phyloP scores from a whole-genome alignment of 2,329 filamentous ascomycete genomes.

The Scedosporium aurantiacum region DNA sequence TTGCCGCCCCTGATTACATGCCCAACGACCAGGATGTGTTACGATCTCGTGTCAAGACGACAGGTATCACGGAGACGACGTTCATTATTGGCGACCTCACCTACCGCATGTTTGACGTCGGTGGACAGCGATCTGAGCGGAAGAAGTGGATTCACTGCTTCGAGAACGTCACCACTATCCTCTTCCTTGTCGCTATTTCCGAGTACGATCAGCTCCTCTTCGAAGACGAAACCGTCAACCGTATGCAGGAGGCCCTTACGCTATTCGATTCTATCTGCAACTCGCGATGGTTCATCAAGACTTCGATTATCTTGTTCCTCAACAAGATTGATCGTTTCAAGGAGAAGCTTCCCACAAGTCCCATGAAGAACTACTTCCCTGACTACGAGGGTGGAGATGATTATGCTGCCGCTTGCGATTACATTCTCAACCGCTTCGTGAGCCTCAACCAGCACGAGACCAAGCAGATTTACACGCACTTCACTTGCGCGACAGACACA shows the following conservation, averaged over 20 bases:
- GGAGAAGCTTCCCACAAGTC: constrained; percentile 70
- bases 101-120: constrained; percentile 96
- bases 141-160: constrained; percentile 99
- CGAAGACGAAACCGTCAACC: constrained; percentile 91
- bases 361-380: constrained; percentile 83
- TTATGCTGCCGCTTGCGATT: constrained; percentile 92
- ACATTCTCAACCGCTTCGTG: constrained; percentile 97
- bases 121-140: constrained; percentile 87
- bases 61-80: constrained; percentile 91
- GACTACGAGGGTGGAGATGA: constrained; percentile 93
- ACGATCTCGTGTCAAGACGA: constrained; percentile 93
- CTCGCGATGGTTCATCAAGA: constrained; percentile 83
- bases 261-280: constrained; percentile 83
- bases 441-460: constrained; percentile 98
- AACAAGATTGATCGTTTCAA: constrained; percentile 89
- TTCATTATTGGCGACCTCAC: constrained; percentile 93
- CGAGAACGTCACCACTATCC: constrained; percentile 92
- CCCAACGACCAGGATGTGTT: constrained; percentile 93
- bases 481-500: constrained; percentile 96
- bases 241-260: constrained; percentile 83
- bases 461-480: constrained; percentile 99
- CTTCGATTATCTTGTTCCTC: constrained; percentile 77
- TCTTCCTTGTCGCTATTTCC: constrained; percentile 93
- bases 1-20: constrained; percentile 83
- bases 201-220: constrained; percentile 95